These are phyloP conservation scores for Trametes punicea DNA, from an alignment of 768 basidiomycete genomes.

Conservation along the genomic window DNA sequence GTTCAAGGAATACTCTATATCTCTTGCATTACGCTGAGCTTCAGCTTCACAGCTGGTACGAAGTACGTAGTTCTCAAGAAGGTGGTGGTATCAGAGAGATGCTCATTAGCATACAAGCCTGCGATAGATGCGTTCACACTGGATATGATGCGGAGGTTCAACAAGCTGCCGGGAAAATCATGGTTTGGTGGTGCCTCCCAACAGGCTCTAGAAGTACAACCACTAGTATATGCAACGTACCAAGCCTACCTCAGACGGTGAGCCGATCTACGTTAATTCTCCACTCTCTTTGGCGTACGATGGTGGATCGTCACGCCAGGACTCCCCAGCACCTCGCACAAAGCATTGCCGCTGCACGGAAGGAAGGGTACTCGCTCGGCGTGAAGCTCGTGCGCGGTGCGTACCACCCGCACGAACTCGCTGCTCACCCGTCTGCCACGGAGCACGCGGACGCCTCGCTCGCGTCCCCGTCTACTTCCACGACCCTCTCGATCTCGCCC, in stretches of 20 bases:
- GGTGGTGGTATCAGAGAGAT: no score
- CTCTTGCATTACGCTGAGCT: not conserved
- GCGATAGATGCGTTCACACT: constrained; percentile 80
- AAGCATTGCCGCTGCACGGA: constrained; percentile 61
- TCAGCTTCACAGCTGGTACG: constrained; percentile 33
- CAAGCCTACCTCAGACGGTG: constrained; percentile 85
- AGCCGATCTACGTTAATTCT: constrained; percentile 7
- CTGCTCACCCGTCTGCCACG: constrained; percentile 38
- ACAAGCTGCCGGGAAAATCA: constrained; percentile 37
- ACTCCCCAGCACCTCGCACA: constrained; percentile 66
- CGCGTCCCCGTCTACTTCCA: constrained; percentile 1
- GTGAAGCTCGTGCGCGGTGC: constrained; percentile 93
- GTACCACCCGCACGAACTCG: constrained; percentile 76
- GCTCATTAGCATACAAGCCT: no score
- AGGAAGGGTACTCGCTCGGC: constrained; percentile 70
- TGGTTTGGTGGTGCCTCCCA: not conserved
- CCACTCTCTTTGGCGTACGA: not conserved
- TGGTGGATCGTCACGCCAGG: constrained; percentile 33
- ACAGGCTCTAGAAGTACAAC: constrained; percentile 40
- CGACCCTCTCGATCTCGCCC: constrained; percentile 48
- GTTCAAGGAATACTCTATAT: constrained; percentile 8
- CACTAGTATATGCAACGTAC: constrained; percentile 80
- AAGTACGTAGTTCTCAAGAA: constrained; percentile 27
- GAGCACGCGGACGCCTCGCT: constrained; percentile 3
- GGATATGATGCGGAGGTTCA: constrained; percentile 75